Evolutionary conservation across 345 rosid genomes (phyloP), one percentile per base, ranked within the genome.

Genomic region (Aquilaria yunnanensis): DNA sequence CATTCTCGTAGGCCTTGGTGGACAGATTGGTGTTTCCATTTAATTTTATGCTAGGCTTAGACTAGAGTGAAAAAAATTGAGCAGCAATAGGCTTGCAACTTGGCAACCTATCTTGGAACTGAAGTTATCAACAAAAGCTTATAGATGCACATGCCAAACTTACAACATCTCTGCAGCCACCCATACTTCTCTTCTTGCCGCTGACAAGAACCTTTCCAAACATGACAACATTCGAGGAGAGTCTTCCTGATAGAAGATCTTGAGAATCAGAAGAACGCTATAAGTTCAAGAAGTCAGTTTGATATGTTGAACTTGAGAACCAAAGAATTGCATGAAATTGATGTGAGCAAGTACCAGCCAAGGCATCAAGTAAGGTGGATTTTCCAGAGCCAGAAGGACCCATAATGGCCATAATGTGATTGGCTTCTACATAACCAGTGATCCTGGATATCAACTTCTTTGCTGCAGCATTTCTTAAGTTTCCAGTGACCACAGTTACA

Each of bases 341-440:
- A 56, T 5, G 6, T 32, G 2, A 5, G 7, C 9, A 3, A 55
- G 1, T n/a, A 79, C 83, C 79, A 37, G 83, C 73, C 60, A 78
- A 61, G 3, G 79, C 52, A 41, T 75, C 72, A 9, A 78, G 83
- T 2, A 78, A 57, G 16, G 73, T 75, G 30, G 79, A 72, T 60
- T 75, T 78, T 4, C 77, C 75, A 13, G 71, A 75, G 16, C 77
- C 73, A 54, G 77, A 75, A 66, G 79, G 77, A 34, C 79, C 83
- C 77, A 78, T 70, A 30, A 78, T 47, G 37, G 73, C 79, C 76
- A 73, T 37, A 51, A 75, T 68, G 55, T 60, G 51, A 30, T 63
- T 69, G 0, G 73, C 51, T 54, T 71, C 49, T 16, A 76, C 76
- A 10, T 57, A 76, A 12, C 80, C 83, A 49, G 45, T 41, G 2